Conservation (phyloP, 1,139 yeast genomes). For the Geotrichum aggregatum region DNA sequence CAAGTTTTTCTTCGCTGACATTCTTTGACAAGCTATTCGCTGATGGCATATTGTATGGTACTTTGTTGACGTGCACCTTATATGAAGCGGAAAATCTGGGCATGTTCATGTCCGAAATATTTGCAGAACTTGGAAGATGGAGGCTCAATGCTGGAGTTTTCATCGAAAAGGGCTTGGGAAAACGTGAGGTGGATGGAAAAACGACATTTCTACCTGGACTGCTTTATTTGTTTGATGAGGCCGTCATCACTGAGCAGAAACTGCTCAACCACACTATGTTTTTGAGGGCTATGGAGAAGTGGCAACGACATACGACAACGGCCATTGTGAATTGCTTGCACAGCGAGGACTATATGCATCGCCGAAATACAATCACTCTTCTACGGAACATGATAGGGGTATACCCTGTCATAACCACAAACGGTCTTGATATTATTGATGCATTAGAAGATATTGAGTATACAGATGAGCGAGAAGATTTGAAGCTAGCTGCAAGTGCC, state of each 20-base stretch:
- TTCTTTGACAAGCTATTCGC: constrained; percentile 51
- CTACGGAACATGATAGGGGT: constrained; percentile 62
- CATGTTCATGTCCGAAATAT: constrained; percentile 58
- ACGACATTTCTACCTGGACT: constrained; percentile 31
- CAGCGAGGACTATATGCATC: constrained; percentile 67
- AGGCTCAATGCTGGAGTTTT: constrained; percentile 34
- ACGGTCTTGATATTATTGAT: constrained; percentile 53
- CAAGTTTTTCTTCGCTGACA: constrained; percentile 45
- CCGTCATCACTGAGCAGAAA: constrained; percentile 25
- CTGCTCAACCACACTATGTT: constrained; percentile 40
- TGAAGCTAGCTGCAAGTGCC: constrained; percentile 75
- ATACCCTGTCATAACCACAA: constrained; percentile 68
- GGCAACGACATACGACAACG: constrained; percentile 51
- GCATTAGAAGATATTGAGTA: constrained; percentile 49
- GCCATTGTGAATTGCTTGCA: constrained; percentile 50
- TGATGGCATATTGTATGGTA: constrained; percentile 50
- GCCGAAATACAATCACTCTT: constrained; percentile 76
- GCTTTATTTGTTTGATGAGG: constrained; percentile 26
- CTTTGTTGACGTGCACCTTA: constrained; percentile 68
- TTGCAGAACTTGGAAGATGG: constrained; percentile 49
- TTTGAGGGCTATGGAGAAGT: constrained; percentile 47
- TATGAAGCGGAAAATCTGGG: constrained; percentile 82
- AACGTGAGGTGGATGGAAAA: constrained; percentile 24
- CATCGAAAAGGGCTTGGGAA: constrained; percentile 35
- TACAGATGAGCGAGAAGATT: constrained; percentile 70